These are phyloP conservation scores for Yamadazyma triangularis DNA, from an alignment of 1,139 yeast genomes.

Conservation along the genomic window DNA sequence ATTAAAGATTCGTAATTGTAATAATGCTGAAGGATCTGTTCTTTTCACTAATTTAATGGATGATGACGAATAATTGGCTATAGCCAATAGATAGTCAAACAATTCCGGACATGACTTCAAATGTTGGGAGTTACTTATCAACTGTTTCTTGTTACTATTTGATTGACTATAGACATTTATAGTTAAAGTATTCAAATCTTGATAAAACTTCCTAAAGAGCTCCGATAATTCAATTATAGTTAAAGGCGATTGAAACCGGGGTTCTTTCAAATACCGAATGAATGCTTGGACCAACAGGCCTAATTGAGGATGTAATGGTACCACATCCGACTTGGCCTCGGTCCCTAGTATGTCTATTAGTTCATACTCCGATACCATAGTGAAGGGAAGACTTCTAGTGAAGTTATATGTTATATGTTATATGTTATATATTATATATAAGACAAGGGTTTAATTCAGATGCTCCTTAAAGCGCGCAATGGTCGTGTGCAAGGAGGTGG, in stretches of 20 bases:
- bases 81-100: conserved; percentile 41
- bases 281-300: conserved; percentile 22
- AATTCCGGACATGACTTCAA: conserved; percentile 27
- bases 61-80: conserved; percentile 38
- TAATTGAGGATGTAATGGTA: conserved; percentile 4
- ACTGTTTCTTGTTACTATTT: conserved; percentile 35
- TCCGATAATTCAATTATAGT: conserved; percentile 30
- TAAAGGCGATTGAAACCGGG: conserved; percentile 40
- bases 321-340: conserved; percentile 2
- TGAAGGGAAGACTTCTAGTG: no score
- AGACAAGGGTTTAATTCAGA: no score
- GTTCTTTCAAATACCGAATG: conserved; percentile 37
- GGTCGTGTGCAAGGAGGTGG: no score
- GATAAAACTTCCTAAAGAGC: conserved; percentile 32
- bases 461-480: no score
- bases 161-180: conserved; percentile 34
- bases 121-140: conserved; percentile 26
- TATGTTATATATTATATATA: no score
- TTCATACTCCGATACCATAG: no score
- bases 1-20: conserved; percentile 39
- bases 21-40: conserved; percentile 31
- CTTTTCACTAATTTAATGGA: conserved; percentile 38
- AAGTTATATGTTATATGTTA: no score
- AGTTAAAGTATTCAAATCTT: conserved; percentile 34
- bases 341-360: conserved; percentile 3